Evolutionary conservation across 1,284 basidiomycete species (phyloP), one percentile per base, ranked within the genome.

Genomic region (Heterobasidion irregulare): DNA sequence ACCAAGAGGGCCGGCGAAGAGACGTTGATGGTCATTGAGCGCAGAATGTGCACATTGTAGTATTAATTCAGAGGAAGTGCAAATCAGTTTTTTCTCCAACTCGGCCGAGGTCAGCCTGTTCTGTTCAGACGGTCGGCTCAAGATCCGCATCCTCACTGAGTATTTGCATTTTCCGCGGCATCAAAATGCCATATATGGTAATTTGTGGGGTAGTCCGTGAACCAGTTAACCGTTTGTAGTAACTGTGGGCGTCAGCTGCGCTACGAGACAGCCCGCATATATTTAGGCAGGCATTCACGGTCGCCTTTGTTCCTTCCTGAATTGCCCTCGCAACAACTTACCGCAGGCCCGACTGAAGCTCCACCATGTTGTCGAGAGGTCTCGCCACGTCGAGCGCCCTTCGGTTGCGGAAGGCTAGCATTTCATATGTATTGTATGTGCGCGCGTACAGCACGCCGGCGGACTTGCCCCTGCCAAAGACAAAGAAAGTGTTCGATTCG

Each of bases 1-100:
- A 53, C 85, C 85, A 16, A 80, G 72, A 63, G 83, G 81, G 0
- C 85, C 84, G 47, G 73, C 64, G 34, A 70, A 75, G 65, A 74
- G 65, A 62, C 70, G 70, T 44, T 75, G 57, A 67, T 32, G 9
- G 54, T 50, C n/a, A 6, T 47, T 9, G 15, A 36, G 35, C 18
- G 32, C 35, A 13, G 15, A 45, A 6, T 19, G 16, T 46, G 44
- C 19, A 51, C 9, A 34, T 35, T 16, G 16, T 13, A 26, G 26
- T 26, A 26, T 26, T 5, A 26, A 6, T 26, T 26, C 26, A 26
- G 26, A 26, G 26, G 26, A 26, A 26, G 26, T 26, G 4, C 1
- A 26, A 26, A 5, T 4, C 26, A 26, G 1, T 26, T 26, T 26
- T 44, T n/a, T 33, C 10, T 26, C 6, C 10, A 26, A 32, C 19